Evolutionary conservation across 805 yeast genomes (phyloP).

Genomic region (Candida nitratophila): DNA sequence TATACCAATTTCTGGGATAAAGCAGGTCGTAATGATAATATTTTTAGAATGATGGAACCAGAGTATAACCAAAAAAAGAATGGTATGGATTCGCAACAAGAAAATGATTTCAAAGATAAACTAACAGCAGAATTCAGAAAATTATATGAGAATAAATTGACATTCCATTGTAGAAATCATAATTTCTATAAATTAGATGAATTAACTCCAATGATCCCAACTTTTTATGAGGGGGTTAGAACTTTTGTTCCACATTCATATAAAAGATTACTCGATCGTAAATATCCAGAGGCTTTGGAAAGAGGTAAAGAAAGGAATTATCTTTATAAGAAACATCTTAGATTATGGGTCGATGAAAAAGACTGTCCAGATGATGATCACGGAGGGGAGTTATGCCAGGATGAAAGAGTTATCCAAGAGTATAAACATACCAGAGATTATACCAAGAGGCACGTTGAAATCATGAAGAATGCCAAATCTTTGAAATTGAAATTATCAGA

Average conservation of each 20-base stretch:
- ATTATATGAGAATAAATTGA: slow-evolving; percentile 15
- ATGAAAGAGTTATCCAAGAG: slow-evolving; percentile 22
- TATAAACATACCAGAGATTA: slow-evolving; percentile 24
- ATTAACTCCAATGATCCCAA: slow-evolving; percentile 40
- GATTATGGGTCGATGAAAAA: slow-evolving; percentile 44
- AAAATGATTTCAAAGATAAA: slow-evolving; percentile 9
- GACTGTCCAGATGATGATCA: slow-evolving; percentile 20
- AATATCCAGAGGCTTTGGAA: slow-evolving; percentile 35
- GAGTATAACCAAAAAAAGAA: slow-evolving; percentile 9
- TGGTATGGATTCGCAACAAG: slow-evolving; percentile 4
- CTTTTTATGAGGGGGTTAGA: slow-evolving; percentile 48
- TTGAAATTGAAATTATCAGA: slow-evolving; percentile 10
- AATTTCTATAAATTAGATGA: slow-evolving; percentile 42
- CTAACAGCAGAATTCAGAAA: slow-evolving; percentile 6
- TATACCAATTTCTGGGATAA: slow-evolving; percentile 15
- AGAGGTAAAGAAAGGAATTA: slow-evolving; percentile 32
- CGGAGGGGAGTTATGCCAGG: slow-evolving; percentile 24
- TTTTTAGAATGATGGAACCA: slow-evolving; percentile 13
- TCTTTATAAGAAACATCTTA: slow-evolving; percentile 41
- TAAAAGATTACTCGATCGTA: slow-evolving; percentile 35
- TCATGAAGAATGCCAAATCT: slow-evolving; percentile 4
- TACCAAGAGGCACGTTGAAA: slow-evolving; percentile 16
- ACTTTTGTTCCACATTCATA: slow-evolving; percentile 46
- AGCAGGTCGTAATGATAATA: slow-evolving; percentile 7
- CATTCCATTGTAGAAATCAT: slow-evolving; percentile 48